These are phyloP conservation scores for Ogataea degrootiae DNA, from an alignment of 805 yeast species.

Conservation along the genomic window DNA sequence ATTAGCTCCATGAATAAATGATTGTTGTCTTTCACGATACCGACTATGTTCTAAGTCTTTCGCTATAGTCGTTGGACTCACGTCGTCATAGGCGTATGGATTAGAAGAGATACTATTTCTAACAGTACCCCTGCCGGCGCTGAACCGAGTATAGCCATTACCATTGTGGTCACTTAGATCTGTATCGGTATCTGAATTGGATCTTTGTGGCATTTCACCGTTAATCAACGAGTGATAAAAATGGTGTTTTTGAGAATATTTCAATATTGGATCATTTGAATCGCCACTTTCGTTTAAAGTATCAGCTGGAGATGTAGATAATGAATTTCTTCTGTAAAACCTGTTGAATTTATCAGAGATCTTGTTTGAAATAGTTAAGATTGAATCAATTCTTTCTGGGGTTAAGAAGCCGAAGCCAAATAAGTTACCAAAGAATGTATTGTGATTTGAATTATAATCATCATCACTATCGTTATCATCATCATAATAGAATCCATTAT, in stretches of 20 bases:
- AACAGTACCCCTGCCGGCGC: too few species aligned
- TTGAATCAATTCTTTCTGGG: constrained; percentile 18
- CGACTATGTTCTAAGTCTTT: background rate
- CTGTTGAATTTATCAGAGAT: constrained; percentile 8
- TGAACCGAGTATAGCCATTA: background rate
- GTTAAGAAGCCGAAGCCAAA: constrained; percentile 19
- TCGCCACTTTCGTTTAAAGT: background rate
- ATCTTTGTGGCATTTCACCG: constrained; percentile 2
- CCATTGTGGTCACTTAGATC: constrained; percentile 11
- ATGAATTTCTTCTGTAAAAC: background rate
- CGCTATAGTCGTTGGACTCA: background rate
- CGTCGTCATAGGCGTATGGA: too few species aligned
- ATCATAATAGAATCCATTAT: constrained; percentile 34
- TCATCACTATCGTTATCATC: constrained; percentile 21
- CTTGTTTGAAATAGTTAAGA: constrained; percentile 20
- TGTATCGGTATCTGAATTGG: constrained; percentile 14
- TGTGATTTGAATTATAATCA: constrained; percentile 1
- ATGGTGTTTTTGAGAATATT: background rate
- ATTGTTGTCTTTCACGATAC: constrained; percentile 6
- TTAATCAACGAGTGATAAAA: constrained; percentile 10
- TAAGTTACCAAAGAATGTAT: constrained; percentile 14
- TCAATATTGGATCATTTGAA: too few species aligned
- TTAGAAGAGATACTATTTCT: too few species aligned
- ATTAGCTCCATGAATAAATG: constrained; percentile 7
- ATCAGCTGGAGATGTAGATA: background rate